These are phyloP conservation scores for Coemansia sp. DNA, from an alignment of 192 early-diverging fungal genomes.

Conservation along the genomic window DNA sequence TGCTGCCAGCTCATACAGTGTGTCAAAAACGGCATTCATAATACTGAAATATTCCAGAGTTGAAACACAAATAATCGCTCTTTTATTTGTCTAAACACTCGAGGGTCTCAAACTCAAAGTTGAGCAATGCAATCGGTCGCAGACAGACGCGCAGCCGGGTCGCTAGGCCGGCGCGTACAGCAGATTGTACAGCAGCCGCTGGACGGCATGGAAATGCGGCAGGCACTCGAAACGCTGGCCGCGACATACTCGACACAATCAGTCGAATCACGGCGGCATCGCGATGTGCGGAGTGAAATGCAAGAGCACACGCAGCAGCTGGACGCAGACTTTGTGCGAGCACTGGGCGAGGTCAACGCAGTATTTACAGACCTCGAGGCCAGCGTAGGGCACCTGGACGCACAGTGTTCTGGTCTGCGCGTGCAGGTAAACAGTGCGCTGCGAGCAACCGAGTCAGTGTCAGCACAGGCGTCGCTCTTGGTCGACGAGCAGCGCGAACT, in stretches of 20 bases:
- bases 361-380: constrained; percentile 36
- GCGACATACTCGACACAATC: constrained; percentile 18
- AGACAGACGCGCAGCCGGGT: constrained; percentile 17
- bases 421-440: constrained; percentile 21
- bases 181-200: constrained; percentile 34
- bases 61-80: too few species aligned
- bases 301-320: constrained; percentile 9
- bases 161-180: constrained; percentile 37
- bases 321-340: constrained; percentile 31
- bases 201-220: constrained; percentile 21
- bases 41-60: too few species aligned
- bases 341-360: constrained; percentile 25
- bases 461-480: constrained; percentile 25
- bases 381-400: constrained; percentile 20
- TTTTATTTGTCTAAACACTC: too few species aligned
- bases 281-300: constrained; percentile 43
- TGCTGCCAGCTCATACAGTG: neutral
- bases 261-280: constrained; percentile 7
- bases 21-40: neutral
- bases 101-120: neutral
- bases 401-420: constrained; percentile 21
- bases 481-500: constrained; percentile 35
- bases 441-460: constrained; percentile 14
- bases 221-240: constrained; percentile 26
- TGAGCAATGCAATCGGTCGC: constrained; percentile 3